Evolutionary conservation across 1,139 yeast genomes (phyloP), one percentile per base, ranked within the genome.

Genomic region (Yamadazyma atlantica): DNA sequence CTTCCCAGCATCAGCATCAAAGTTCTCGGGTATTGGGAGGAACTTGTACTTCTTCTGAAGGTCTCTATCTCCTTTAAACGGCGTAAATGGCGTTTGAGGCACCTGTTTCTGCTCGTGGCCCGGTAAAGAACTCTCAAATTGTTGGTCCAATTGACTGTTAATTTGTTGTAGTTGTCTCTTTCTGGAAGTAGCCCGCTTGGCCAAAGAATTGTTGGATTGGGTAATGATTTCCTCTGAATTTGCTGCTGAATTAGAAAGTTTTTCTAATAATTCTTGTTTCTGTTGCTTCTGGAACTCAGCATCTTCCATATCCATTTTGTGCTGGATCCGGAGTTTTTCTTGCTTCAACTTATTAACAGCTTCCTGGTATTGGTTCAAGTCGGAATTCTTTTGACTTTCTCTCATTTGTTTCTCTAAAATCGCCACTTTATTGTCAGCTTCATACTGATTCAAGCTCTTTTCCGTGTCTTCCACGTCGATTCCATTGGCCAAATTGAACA

Each of bases 21-120:
- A 69, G n/a, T 55, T 61, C 11, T 57, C 51, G 2, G 61, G 55
- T 18, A 57, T 50, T 2, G 60, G 53, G 42, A 68, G 54, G 29
- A 69, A 46, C 4, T 45, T 56, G 50, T 67, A 75, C 31, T 64
- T 63, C 37, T 62, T 58, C 29, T 68, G 60, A 14, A 67, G 48
- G 42, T 85, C 83, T 37, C 95, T 73, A 62, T 92, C 97, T 35
- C 97, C 97, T 53, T 81, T 80, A 62, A 92, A 90, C 10, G 98
- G 97, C 2, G 97, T 89, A 58, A 90, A 92, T 19, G 97, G 97
- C 3, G 78, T 67, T 27, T 55, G 54, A 14, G 33, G 58, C 23
- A 49, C 57, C 26, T 44, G 48, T 15, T 55, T 60, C 17, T 56
- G 57, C 25, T 48, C 52, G 31, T 44, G 42, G 17, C 55, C 60